phyloP scores from a whole-genome alignment of 164 flowering plant species.

The Nymphaea thermarum region DNA sequence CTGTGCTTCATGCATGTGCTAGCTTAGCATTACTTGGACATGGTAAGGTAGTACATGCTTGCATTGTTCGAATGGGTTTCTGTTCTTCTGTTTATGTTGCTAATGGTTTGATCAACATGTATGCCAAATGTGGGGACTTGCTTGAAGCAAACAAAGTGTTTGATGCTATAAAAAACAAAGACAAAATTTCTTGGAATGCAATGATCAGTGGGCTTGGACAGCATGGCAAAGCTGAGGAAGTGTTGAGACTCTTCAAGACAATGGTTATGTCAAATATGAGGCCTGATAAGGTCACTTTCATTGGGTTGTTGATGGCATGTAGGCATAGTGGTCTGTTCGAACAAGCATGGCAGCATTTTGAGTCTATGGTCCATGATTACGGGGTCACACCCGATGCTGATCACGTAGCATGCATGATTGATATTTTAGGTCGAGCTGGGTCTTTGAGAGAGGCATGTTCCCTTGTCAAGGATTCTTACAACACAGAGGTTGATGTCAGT shows the following conservation, averaged over 20 bases:
- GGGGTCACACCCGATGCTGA: constrained; percentile 26
- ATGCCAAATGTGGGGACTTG: constrained; percentile 62
- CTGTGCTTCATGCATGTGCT: constrained; percentile 61
- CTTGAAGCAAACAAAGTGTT: constrained; percentile 30
- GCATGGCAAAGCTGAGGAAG: constrained; percentile 38
- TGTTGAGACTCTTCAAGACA: constrained; percentile 23
- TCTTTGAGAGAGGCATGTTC: constrained; percentile 27
- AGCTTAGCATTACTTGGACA: constrained; percentile 33
- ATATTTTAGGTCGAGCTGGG: constrained; percentile 50
- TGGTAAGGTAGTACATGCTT: constrained; percentile 50
- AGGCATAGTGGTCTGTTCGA: constrained; percentile 45
- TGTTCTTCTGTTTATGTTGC: constrained; percentile 36
- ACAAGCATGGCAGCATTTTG: constrained; percentile 22
- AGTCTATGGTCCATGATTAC: constrained; percentile 23
- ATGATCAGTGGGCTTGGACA: constrained; percentile 54
- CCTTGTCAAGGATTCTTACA: constrained; percentile 9
- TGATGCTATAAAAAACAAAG: constrained; percentile 19
- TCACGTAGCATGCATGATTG: constrained; percentile 50
- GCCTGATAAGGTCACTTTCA: constrained; percentile 49
- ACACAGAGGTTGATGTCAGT: constrained; percentile 6
- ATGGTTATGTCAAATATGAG: constrained; percentile 23
- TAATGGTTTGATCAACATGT: constrained; percentile 65
- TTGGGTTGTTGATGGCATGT: constrained; percentile 48
- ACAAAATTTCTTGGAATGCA: constrained; percentile 55
- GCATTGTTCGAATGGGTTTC: constrained; percentile 32